A percentile compares a stretch with the other conserved stretches of the same genome.
Conservation (phyloP, 1,139 yeast genomes). For the Debaryomyces sp. region DNA sequence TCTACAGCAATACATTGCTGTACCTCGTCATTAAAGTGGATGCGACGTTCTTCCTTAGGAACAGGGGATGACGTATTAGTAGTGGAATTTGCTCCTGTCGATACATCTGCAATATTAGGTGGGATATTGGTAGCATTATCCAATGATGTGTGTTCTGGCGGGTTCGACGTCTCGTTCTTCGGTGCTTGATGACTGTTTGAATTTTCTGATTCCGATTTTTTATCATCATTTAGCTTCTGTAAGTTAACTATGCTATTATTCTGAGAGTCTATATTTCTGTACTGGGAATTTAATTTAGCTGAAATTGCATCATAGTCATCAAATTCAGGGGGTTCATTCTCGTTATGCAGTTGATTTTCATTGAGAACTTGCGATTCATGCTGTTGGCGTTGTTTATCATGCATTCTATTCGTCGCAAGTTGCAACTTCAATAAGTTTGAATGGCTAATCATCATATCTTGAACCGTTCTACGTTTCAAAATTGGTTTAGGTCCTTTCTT, state of each 20-base stretch:
- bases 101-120: not conserved
- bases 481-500: conserved; percentile 65
- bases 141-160: not conserved
- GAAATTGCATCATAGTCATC: conserved; percentile 61
- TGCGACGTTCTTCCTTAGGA: conserved; percentile 53
- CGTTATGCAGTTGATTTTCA: conserved; percentile 14
- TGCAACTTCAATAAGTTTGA: conserved; percentile 53
- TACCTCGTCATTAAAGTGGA: conserved; percentile 91
- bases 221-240: conserved; percentile 1
- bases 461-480: conserved; percentile 76
- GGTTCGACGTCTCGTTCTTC: not conserved
- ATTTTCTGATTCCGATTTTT: not conserved
- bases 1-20: conserved; percentile 86
- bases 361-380: conserved; percentile 27
- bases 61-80: not conserved
- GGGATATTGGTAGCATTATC: not conserved
- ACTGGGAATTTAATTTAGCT: conserved; percentile 62
- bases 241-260: conserved; percentile 19
- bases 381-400: conserved; percentile 25
- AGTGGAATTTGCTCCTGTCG: not conserved
- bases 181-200: not conserved
- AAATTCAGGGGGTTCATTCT: conserved; percentile 42
- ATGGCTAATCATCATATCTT: conserved; percentile 70
- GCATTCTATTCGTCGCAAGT: conserved; percentile 41
- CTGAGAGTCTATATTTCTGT: conserved; percentile 26